Conservation (phyloP, 306 rosid genomes). For the Prunus mume region DNA sequence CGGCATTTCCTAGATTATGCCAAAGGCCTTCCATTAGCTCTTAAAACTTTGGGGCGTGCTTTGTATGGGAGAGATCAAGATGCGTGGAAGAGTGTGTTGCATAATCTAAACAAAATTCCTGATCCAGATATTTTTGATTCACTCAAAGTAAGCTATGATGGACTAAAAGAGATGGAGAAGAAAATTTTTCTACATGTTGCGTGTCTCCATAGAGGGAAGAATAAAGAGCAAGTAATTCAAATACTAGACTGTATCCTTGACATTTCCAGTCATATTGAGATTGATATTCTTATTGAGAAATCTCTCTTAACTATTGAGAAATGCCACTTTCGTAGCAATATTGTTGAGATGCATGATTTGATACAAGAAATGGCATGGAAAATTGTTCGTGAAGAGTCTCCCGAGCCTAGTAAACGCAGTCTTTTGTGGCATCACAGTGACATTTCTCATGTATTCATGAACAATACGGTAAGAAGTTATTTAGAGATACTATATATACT, state of each 20-base stretch:
- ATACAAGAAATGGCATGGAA: constrained; percentile 32
- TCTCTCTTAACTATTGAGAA: not conserved
- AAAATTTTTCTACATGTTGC: not conserved
- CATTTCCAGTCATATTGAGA: too few relatives aligned
- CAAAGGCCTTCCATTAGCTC: too few relatives aligned
- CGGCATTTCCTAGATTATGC: fast-evolving
- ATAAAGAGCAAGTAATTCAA: constrained; percentile 5
- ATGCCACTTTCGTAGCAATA: not conserved
- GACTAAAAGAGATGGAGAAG: constrained; percentile 19
- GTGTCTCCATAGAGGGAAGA: constrained; percentile 4
- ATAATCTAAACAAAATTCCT: not conserved
- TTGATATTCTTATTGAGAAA: too few relatives aligned
- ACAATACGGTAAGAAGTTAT: not conserved
- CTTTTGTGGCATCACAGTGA: not conserved
- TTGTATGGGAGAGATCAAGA: not conserved
- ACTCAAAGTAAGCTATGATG: constrained; percentile 33
- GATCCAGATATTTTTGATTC: not conserved
- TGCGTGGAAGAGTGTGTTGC: fast-evolving
- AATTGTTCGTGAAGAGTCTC: constrained; percentile 27
- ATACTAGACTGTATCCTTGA: not conserved
- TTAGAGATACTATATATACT: too few relatives aligned
- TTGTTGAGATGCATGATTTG: constrained; percentile 34
- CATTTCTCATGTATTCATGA: not conserved
- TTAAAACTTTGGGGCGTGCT: fast-evolving
- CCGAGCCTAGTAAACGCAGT: not conserved